phyloP scores from a whole-genome alignment of 495 filamentous ascomycete genomes.

The Hyaloscypha bicolor region DNA sequence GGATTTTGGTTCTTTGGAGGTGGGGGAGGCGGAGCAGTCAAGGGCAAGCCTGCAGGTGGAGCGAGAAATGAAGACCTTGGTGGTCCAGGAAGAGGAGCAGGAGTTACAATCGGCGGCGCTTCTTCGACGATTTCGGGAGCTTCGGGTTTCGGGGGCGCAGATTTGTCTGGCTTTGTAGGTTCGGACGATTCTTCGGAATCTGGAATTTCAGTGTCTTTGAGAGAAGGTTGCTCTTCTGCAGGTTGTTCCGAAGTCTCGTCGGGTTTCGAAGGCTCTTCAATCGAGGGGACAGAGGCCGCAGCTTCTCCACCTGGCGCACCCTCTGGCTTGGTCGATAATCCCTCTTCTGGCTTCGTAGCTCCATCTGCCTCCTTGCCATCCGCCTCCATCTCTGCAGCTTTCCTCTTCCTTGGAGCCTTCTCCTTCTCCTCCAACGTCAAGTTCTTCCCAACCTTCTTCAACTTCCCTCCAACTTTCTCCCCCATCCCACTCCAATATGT shows the following conservation, averaged over 20 bases:
- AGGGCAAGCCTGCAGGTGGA: constrained; percentile 19
- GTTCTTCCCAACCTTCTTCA: constrained; percentile 69
- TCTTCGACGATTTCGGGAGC: neutral
- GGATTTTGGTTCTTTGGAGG: constrained; percentile 15
- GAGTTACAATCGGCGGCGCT: constrained; percentile 1
- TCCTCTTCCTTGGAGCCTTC: constrained; percentile 50
- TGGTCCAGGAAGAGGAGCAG: constrained; percentile 6
- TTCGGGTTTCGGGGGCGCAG: neutral
- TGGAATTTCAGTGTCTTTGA: neutral
- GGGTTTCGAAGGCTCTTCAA: neutral
- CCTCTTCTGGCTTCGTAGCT: too few relatives aligned
- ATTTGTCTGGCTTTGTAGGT: neutral
- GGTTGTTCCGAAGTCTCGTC: neutral
- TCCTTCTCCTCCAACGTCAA: constrained; percentile 60
- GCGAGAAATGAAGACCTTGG: constrained; percentile 26
- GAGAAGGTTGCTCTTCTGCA: neutral
- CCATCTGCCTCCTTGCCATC: constrained; percentile 5
- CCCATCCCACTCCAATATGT: constrained; percentile 91
- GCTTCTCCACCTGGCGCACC: neutral
- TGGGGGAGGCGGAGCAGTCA: constrained; percentile 15
- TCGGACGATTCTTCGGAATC: neutral
- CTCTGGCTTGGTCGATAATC: neutral
- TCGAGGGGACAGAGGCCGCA: neutral
- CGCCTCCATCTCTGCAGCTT: constrained; percentile 35
- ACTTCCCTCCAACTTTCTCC: constrained; percentile 72